Evolutionary conservation across 495 filamentous ascomycete species (phyloP), one percentile per base, ranked within the genome.

Genomic region (Annulohypoxylon moriforme): DNA sequence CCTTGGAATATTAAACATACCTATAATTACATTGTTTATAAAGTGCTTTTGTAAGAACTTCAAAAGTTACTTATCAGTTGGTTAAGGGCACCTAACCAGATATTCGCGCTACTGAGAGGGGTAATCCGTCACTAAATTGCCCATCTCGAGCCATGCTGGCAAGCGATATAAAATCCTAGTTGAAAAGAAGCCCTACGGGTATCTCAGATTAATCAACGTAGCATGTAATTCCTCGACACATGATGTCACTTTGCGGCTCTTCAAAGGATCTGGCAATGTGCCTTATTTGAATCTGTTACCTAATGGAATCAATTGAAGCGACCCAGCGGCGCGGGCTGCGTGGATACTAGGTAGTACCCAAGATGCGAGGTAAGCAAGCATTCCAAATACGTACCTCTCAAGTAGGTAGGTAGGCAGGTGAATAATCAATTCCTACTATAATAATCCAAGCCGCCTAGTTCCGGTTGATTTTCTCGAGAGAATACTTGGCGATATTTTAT

Each of bases 211-310:
- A 50, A 25, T 50, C 20, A 14, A 9, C 22, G 2, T 27, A 10
- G 27, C 27, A 14, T 50, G 22, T 27, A 50, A 50, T 50, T 50
- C 47, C 24, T 11, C 24, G 47, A 52, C 14, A 29, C n/a, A 18
- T 56, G 60, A 64, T 53, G 61, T 64, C 50, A 55, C 61, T 46
- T 64, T 64, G 61, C 61, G 61, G 61, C 61, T 64, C 61, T 64
- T 64, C 16, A 33, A 52, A 52, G 25, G 24, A 52, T 29, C 47
- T 25, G 24, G 13, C 22, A 4, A 52, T n/a, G 47, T 3, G 4
- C 24, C 13, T 27, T 33, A 27, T 46, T 60, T 11, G 16, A 56
- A 36, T 20, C n/a, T 36, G 29, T 56, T 56, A 56, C 52, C 29
- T 56, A 56, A 56, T 56, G 52, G 52, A 56, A 22, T 25, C 47